phyloP scores from a whole-genome alignment of 2,329 filamentous ascomycete genomes.

The Diaporthe aspalathi region DNA sequence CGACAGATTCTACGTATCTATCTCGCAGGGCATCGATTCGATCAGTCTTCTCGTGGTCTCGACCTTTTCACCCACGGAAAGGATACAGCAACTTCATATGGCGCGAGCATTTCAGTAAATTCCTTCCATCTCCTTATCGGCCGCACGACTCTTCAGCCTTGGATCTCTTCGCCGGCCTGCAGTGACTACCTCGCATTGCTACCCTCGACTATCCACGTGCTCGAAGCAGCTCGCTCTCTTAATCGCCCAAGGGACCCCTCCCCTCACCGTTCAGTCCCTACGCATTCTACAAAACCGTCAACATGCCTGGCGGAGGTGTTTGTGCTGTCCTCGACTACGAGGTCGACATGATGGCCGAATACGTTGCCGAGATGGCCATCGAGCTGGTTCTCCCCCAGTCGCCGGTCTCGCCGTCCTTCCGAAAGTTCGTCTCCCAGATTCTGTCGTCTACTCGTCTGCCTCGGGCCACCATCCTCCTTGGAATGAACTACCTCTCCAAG shows the following conservation, averaged over 20 bases:
- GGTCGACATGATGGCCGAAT: constrained; percentile 95
- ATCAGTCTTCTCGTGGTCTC: neutral
- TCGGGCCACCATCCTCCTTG: constrained; percentile 89
- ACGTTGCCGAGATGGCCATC: constrained; percentile 88
- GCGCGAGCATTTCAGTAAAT: constrained; percentile 51
- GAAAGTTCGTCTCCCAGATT: constrained; percentile 92
- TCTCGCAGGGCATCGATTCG: constrained; percentile 27
- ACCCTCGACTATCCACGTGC: constrained; percentile 50
- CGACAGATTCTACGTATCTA: constrained; percentile 13
- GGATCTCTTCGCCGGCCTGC: constrained; percentile 47
- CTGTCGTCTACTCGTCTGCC: constrained; percentile 90
- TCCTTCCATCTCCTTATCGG: constrained; percentile 43
- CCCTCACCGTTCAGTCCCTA: constrained; percentile 9
- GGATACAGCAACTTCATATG: constrained; percentile 47
- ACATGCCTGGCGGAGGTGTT: constrained; percentile 79
- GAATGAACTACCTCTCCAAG: constrained; percentile 88
- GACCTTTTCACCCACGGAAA: constrained; percentile 17
- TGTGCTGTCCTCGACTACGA: constrained; percentile 96
- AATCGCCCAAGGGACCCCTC: constrained; percentile 42
- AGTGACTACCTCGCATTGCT: constrained; percentile 42
- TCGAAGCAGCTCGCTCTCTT: constrained; percentile 52
- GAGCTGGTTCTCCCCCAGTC: constrained; percentile 66
- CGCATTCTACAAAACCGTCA: constrained; percentile 50
- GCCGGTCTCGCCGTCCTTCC: constrained; percentile 76
- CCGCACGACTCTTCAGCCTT: constrained; percentile 53